Evolutionary conservation across 805 yeast species (phyloP).

Genomic region (Naumovozyma castellii): DNA sequence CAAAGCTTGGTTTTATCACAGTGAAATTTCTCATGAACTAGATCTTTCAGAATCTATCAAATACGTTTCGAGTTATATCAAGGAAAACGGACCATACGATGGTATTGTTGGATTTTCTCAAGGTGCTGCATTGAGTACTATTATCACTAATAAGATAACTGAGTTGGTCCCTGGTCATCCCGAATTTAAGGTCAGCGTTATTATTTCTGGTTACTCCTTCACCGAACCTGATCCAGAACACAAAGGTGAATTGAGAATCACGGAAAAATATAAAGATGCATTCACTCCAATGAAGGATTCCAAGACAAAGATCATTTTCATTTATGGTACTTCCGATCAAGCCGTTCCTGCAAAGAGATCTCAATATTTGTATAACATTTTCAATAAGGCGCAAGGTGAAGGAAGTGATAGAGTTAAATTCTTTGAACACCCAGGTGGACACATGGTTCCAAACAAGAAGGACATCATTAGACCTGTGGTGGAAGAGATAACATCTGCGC

Average conservation of each 20-base stretch:
- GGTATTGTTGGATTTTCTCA: constrained; percentile 91
- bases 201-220: constrained; percentile 60
- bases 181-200: constrained; percentile 58
- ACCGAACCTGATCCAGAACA: constrained; percentile 33
- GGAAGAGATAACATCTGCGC: constrained; percentile 28
- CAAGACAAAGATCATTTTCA: constrained; percentile 49
- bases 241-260: constrained; percentile 29
- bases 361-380: constrained; percentile 45
- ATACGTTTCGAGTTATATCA: constrained; percentile 40
- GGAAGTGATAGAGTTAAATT: constrained; percentile 33
- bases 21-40: constrained; percentile 37
- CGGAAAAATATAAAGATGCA: constrained; percentile 27
- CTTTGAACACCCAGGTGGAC: constrained; percentile 91
- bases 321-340: constrained; percentile 80
- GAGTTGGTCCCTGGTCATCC: constrained; percentile 40
- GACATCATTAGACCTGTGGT: constrained; percentile 38
- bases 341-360: constrained; percentile 72
- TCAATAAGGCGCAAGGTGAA: constrained; percentile 29
- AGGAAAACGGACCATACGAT: constrained; percentile 68
- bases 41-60: constrained; percentile 45
- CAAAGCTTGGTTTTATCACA: constrained; percentile 71
- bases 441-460: constrained; percentile 86
- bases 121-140: constrained; percentile 82
- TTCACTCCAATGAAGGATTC: constrained; percentile 29
- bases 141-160: constrained; percentile 51